phyloP scores from a whole-genome alignment of 2,329 filamentous ascomycete genomes.

The Drechslerella dactyloides region DNA sequence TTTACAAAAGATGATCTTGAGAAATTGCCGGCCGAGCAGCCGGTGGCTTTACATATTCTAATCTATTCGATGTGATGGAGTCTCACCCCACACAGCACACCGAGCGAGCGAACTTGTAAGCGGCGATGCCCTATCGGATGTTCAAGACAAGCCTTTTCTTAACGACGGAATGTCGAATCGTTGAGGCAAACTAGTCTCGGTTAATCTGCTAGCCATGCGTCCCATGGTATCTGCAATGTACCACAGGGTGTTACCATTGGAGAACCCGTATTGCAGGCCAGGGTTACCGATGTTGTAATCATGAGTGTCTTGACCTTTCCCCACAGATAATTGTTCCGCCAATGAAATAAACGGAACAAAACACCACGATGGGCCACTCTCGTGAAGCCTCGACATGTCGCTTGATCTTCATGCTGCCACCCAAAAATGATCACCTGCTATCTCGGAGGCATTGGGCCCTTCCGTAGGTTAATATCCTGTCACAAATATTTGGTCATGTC shows the following conservation, averaged over 20 bases:
- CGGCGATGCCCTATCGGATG: background rate
- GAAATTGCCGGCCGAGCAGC: no score
- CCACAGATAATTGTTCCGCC: slow-evolving; percentile 49
- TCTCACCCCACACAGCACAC: no score
- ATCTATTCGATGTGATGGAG: no score
- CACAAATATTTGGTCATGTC: slow-evolving; percentile 19
- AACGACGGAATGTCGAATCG: background rate
- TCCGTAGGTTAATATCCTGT: slow-evolving; percentile 27
- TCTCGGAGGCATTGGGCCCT: slow-evolving; percentile 48
- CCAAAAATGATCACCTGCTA: slow-evolving; percentile 27
- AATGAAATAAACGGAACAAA: slow-evolving; percentile 27
- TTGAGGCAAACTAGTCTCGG: slow-evolving; percentile 36
- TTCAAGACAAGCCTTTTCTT: no score
- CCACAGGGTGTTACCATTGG: slow-evolving; percentile 16
- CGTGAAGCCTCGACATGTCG: slow-evolving; percentile 14
- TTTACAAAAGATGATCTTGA: no score
- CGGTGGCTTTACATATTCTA: no score
- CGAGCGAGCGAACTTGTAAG: no score
- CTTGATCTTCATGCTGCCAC: slow-evolving; percentile 22
- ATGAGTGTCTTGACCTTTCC: slow-evolving; percentile 35
- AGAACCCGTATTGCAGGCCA: slow-evolving; percentile 9
- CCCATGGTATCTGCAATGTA: slow-evolving; percentile 33
- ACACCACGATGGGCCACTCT: slow-evolving; percentile 20
- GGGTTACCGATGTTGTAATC: slow-evolving; percentile 11
- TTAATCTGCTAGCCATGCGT: slow-evolving; percentile 38